phyloP scores from a whole-genome alignment of 768 basidiomycete species.

The Amanita rimosa region DNA sequence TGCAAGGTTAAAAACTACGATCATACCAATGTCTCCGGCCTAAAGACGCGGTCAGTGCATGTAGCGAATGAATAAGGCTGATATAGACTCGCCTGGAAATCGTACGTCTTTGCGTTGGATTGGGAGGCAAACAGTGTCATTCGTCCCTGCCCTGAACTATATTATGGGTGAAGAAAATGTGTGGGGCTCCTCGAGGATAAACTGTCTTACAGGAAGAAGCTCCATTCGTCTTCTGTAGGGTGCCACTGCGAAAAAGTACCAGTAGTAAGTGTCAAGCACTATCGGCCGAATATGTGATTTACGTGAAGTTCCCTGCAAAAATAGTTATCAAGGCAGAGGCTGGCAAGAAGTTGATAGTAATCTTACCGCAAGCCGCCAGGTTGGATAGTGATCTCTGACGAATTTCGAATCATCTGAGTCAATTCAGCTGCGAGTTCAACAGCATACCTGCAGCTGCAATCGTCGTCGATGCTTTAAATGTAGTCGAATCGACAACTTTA shows the following conservation, averaged over 20 bases:
- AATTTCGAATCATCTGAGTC: no score
- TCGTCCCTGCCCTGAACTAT: slow-evolving; percentile 40
- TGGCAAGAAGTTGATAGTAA: not conserved
- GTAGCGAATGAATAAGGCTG: not conserved
- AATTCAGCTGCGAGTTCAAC: no score
- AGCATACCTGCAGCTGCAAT: slow-evolving; percentile 31
- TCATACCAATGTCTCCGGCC: slow-evolving; percentile 46
- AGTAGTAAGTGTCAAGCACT: not conserved
- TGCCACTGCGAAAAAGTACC: slow-evolving; percentile 60
- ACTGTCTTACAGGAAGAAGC: slow-evolving; percentile 37
- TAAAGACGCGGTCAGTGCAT: slow-evolving; percentile 9
- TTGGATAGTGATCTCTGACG: slow-evolving; percentile 38
- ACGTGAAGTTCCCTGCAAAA: slow-evolving; percentile 42
- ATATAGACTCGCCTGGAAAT: slow-evolving; percentile 32
- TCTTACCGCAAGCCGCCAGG: slow-evolving; percentile 42
- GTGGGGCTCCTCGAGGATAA: no score
- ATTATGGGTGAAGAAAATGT: no score
- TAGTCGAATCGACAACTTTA: slow-evolving; percentile 40
- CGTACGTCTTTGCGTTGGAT: slow-evolving; percentile 44
- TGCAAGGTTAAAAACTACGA: not conserved
- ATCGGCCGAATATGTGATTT: slow-evolving; percentile 9
- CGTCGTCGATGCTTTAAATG: slow-evolving; percentile 38
- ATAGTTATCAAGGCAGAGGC: not conserved
- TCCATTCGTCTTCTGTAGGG: slow-evolving; percentile 59
- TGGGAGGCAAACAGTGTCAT: slow-evolving; percentile 45